Percentiles rank a stretch among this genome's conserved stretches.
Evolutionary conservation across 1,284 basidiomycete genomes (phyloP).

Genomic region (Cutaneotrichosporon dermatis): DNA sequence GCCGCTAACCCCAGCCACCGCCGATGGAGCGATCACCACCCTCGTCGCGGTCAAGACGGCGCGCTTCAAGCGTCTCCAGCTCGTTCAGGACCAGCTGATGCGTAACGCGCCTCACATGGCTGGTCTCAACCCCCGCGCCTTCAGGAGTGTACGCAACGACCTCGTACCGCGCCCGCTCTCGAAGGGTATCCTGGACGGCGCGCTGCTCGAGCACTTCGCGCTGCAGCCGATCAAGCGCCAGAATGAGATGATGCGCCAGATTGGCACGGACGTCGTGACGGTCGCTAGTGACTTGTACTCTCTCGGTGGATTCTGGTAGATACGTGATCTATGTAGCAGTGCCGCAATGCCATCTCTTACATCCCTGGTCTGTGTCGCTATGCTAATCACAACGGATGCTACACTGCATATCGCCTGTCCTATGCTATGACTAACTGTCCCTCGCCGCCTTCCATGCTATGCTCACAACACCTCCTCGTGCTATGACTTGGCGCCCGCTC

Average conservation of each 20-base stretch:
- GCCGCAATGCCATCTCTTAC: too few relatives aligned
- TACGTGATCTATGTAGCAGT: background rate
- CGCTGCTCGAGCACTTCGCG: slow-evolving; percentile 68
- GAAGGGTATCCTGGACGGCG: slow-evolving; percentile 83
- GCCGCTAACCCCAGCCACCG: slow-evolving; percentile 54
- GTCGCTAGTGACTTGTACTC: slow-evolving; percentile 68
- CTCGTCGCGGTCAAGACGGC: slow-evolving; percentile 74
- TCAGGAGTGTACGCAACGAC: slow-evolving; percentile 85
- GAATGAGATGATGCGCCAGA: slow-evolving; percentile 73
- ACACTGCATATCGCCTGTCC: slow-evolving; percentile 14
- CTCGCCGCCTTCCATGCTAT: too few relatives aligned
- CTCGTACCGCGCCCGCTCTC: slow-evolving; percentile 72
- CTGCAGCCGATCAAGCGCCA: slow-evolving; percentile 66
- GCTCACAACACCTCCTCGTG: too few relatives aligned
- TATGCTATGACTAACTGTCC: too few relatives aligned
- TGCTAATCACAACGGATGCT: background rate
- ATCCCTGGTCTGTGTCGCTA: too few relatives aligned
- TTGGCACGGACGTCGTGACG: slow-evolving; percentile 68
- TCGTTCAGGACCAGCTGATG: slow-evolving; percentile 83
- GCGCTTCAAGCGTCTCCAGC: slow-evolving; percentile 72
- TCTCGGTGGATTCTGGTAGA: slow-evolving; percentile 52
- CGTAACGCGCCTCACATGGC: slow-evolving; percentile 86
- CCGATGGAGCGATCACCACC: slow-evolving; percentile 74
- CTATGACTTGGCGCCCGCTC: too few relatives aligned
- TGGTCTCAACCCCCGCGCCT: slow-evolving; percentile 84